Base-by-base conservation (phyloP, 768 basidiomycete species). In the Trametes gibbosa region DNA sequence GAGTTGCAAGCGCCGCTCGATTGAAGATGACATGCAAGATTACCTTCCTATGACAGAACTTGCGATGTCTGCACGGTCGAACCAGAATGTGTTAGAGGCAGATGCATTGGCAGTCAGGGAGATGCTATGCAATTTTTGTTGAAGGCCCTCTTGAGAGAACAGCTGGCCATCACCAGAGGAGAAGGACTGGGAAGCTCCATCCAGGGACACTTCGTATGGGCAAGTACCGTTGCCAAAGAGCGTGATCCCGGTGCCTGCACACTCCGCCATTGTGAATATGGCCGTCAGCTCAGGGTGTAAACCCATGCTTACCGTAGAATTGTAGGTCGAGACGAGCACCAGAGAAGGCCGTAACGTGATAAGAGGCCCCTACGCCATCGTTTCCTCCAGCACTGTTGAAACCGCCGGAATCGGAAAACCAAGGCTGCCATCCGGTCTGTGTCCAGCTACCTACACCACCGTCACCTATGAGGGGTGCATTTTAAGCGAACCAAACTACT, bases 241-340 rank as follows among this genome's bases (percentile, higher is more conserved):
- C 62, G 82, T 74, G 29, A 90, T 81, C n/a, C 81, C 84, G 27
- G 81, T 87, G 37, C 89, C 88, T 89, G 66, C 3, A 41, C 9
- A 21, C 46, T 27, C 25, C 43, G 16, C 37, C 16, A 5, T 29
- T n/a, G n/a, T 7, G 40, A 42, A 32, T 24, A n/a, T 14, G 9
- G 14, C 9, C 19, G 34, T 19, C 12, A 16, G 9, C 7, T 27
- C 16, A 5, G 34, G 24, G 14, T 32, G 23, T n/a, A 13, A 10
- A 9, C 3, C 21, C 12, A 24, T 2, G 45, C 66, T 3, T 39
- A 70, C 70, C 70, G 40, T 67, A 67, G 55, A 71, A 72, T n/a
- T 68, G 53, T 1, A 72, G 50, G 12, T 58, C 53, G 12, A 72
- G 37, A 48, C 64, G 70, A 5, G 70, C 70, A 12, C 67, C 70